Conservation (phyloP, 208 protist genomes). For the Trypanosoma platydactyli region DNA sequence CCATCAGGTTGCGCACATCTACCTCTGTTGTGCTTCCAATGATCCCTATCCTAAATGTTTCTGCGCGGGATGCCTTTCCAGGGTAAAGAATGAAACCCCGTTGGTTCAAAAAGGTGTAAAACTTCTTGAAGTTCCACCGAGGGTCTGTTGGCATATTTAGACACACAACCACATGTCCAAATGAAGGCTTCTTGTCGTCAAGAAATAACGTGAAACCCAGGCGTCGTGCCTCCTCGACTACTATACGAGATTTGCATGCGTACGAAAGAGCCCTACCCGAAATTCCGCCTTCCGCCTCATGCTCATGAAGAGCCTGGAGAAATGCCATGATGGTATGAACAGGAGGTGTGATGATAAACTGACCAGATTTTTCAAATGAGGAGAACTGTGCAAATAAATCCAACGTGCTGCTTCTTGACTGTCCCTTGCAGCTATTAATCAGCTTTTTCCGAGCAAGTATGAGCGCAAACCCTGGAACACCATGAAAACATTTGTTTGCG, state of each 20-base stretch:
- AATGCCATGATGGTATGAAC: slow-evolving; percentile 86
- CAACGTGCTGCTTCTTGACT: slow-evolving; percentile 54
- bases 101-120: slow-evolving; percentile 75
- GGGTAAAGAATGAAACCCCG: slow-evolving; percentile 81
- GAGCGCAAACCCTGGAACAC: slow-evolving; percentile 82
- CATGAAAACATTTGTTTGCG: slow-evolving; percentile 91
- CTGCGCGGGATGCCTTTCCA: slow-evolving; percentile 80
- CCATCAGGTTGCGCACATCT: slow-evolving; percentile 53
- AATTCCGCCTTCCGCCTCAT: slow-evolving; percentile 73
- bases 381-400: slow-evolving; percentile 67
- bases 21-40: slow-evolving; percentile 70
- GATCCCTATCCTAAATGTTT: slow-evolving; percentile 86
- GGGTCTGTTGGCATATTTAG: slow-evolving; percentile 77
- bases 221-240: slow-evolving; percentile 49
- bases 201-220: slow-evolving; percentile 82
- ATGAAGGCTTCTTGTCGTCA: slow-evolving; percentile 51
- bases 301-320: slow-evolving; percentile 69
- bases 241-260: slow-evolving; percentile 49
- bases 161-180: slow-evolving; percentile 80
- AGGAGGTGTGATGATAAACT: slow-evolving; percentile 81
- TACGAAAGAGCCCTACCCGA: slow-evolving; percentile 47
- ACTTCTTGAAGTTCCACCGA: slow-evolving; percentile 87
- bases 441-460: slow-evolving; percentile 48
- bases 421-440: slow-evolving; percentile 56
- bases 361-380: slow-evolving; percentile 67